phyloP scores from a whole-genome alignment of 2,329 filamentous ascomycete species.

The Myriosclerotinia duriaeana region DNA sequence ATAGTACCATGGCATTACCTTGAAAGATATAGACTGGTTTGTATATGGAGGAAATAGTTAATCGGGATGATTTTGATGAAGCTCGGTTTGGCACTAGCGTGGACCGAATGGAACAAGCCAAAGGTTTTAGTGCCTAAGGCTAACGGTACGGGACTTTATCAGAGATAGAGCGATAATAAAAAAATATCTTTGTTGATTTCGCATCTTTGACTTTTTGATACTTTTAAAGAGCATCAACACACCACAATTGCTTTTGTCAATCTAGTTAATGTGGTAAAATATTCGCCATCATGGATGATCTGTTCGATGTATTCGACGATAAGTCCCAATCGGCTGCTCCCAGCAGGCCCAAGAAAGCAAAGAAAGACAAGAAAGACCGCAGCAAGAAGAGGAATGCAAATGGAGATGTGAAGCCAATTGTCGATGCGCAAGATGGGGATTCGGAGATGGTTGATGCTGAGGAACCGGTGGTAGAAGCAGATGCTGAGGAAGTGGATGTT shows the following conservation, averaged over 20 bases:
- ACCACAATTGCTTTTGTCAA: not conserved
- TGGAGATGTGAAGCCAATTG: constrained; percentile 66
- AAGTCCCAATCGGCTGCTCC: constrained; percentile 50
- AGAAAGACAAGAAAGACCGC: constrained; percentile 56
- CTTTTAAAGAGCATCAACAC: constrained; percentile 5
- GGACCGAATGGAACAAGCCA: constrained; percentile 14
- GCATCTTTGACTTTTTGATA: constrained; percentile 18
- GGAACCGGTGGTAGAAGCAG: constrained; percentile 24
- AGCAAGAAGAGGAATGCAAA: constrained; percentile 87
- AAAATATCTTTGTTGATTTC: constrained; percentile 20
- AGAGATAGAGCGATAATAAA: constrained; percentile 14
- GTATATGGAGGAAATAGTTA: constrained; percentile 16
- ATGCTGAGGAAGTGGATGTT: constrained; percentile 29
- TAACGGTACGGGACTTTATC: constrained; percentile 12
- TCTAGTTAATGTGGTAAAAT: not conserved
- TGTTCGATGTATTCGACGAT: constrained; percentile 81
- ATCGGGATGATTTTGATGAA: constrained; percentile 32
- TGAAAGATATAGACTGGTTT: constrained; percentile 27
- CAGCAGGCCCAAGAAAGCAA: constrained; percentile 39
- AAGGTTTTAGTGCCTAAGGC: constrained; percentile 13
- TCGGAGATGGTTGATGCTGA: constrained; percentile 56
- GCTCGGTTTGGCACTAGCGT: constrained; percentile 24
- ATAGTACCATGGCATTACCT: constrained; percentile 3
- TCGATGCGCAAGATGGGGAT: constrained; percentile 59
- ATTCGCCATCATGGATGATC: constrained; percentile 64